Conservation (phyloP, 176 grass and related monocot genomes). For the Aegilops longissima region DNA sequence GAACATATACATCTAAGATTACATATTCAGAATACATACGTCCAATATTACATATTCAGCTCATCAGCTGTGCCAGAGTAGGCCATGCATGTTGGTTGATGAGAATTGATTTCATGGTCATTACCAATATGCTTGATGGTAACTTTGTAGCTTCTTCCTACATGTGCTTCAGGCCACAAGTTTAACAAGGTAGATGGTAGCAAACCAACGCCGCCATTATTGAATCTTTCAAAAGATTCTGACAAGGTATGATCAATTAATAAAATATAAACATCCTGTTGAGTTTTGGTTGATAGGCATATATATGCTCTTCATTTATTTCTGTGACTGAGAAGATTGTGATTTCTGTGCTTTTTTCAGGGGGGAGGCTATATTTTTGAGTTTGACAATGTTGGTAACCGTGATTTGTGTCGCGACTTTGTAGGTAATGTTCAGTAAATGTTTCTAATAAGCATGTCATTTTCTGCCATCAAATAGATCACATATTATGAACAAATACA, state of each 20-base stretch:
- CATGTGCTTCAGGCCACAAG: slow-evolving; percentile 67
- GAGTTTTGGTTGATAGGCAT: slow-evolving; percentile 8
- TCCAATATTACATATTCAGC: neutral
- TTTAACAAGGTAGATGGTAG: slow-evolving; percentile 91
- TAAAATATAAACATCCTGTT: slow-evolving; percentile 13
- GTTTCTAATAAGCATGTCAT: neutral
- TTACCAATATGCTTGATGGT: neutral
- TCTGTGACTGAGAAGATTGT: neutral
- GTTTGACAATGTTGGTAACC: slow-evolving; percentile 75
- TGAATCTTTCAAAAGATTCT: slow-evolving; percentile 91
- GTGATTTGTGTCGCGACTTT: slow-evolving; percentile 73
- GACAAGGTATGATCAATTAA: slow-evolving; percentile 66
- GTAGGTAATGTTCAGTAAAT: slow-evolving; percentile 60
- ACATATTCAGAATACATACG: neutral
- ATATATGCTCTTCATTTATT: neutral
- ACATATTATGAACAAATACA: neutral
- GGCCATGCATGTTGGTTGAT: neutral
- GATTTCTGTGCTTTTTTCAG: slow-evolving; percentile 34
- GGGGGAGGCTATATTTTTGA: slow-evolving; percentile 94
- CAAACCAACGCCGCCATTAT: slow-evolving; percentile 78
- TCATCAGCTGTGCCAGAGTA: neutral
- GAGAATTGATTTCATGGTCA: slow-evolving; percentile 11
- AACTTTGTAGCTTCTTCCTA: slow-evolving; percentile 8
- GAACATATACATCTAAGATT: neutral
- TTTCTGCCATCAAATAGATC: neutral